phyloP scores from a whole-genome alignment of 2,329 filamentous ascomycete genomes.

The Cytospora paraplurivora region DNA sequence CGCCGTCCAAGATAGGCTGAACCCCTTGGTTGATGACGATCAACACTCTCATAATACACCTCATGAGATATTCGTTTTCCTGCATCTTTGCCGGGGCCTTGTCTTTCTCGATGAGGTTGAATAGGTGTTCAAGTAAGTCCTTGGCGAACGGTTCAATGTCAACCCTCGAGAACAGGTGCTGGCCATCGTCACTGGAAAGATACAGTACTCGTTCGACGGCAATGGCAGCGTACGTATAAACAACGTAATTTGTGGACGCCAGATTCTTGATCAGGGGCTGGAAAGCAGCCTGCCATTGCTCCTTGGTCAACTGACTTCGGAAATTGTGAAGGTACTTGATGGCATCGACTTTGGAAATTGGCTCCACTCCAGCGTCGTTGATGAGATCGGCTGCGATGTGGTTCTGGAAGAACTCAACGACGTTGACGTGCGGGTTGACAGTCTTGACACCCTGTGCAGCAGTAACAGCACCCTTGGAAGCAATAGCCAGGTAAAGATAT shows the following conservation, averaged over 20 bases:
- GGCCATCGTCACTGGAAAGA: conserved; percentile 73
- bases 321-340: conserved; percentile 99
- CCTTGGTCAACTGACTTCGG: conserved; percentile 88
- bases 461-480: conserved; percentile 86
- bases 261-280: conserved; percentile 89
- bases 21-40: conserved; percentile 89
- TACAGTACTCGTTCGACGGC: conserved; percentile 92
- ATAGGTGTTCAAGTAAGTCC: conserved; percentile 85
- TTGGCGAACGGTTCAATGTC: conserved; percentile 82
- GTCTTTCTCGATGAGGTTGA: conserved; percentile 87
- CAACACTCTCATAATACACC: conserved; percentile 95
- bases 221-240: conserved; percentile 96
- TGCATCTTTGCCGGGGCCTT: conserved; percentile 87
- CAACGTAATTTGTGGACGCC: conserved; percentile 87
- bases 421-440: conserved; percentile 83
- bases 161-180: conserved; percentile 76
- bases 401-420: conserved; percentile 93
- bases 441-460: conserved; percentile 87
- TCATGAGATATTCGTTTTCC: conserved; percentile 98
- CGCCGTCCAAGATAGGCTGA: conserved; percentile 70
- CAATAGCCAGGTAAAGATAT: conserved; percentile 92
- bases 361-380: conserved; percentile 66
- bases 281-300: conserved; percentile 89
- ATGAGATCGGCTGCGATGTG: conserved; percentile 89
- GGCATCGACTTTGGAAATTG: conserved; percentile 93